Percentiles rank a stretch among this genome's conserved stretches.
phyloP scores from a whole-genome alignment of 192 early-diverging fungal genomes.

The Dissophora ornata region DNA sequence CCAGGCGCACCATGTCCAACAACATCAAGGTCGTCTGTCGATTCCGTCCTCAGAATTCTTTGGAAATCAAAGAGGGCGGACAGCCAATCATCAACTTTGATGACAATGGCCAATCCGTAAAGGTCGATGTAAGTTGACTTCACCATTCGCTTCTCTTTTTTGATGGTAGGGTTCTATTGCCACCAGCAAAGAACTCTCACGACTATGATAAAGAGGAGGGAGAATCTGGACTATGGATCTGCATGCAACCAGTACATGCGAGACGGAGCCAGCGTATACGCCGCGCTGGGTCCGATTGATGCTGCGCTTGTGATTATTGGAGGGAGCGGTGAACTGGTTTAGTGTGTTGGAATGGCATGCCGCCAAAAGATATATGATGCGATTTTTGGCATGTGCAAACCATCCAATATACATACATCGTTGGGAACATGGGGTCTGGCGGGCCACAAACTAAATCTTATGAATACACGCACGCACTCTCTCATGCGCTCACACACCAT shows the following conservation, averaged over 20 bases:
- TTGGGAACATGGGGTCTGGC: slow-evolving; percentile 4
- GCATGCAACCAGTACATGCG: no score
- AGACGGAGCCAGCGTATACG: no score
- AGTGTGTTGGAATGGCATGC: no score
- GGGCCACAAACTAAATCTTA: slow-evolving; percentile 15
- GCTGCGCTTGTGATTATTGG: no score
- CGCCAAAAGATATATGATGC: no score
- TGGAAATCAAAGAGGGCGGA: slow-evolving; percentile 92
- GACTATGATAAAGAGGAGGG: no score
- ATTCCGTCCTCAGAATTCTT: slow-evolving; percentile 94
- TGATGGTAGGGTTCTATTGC: background rate
- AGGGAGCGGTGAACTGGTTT: no score
- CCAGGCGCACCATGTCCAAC: slow-evolving; percentile 57
- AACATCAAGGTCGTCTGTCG: slow-evolving; percentile 98
- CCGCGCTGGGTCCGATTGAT: no score
- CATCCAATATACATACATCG: background rate
- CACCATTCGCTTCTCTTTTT: slow-evolving; percentile 5
- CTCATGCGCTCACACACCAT: no score
- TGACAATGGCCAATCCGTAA: slow-evolving; percentile 72
- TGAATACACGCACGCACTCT: slow-evolving; percentile 3
- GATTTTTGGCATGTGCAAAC: slow-evolving; percentile 46
- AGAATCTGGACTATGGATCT: no score
- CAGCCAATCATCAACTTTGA: slow-evolving; percentile 85
- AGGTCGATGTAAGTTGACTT: slow-evolving; percentile 52
- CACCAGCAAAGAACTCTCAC: no score